Base-by-base conservation (phyloP, 768 basidiomycete genomes). In the Tricholoma bakamatsutake region DNA sequence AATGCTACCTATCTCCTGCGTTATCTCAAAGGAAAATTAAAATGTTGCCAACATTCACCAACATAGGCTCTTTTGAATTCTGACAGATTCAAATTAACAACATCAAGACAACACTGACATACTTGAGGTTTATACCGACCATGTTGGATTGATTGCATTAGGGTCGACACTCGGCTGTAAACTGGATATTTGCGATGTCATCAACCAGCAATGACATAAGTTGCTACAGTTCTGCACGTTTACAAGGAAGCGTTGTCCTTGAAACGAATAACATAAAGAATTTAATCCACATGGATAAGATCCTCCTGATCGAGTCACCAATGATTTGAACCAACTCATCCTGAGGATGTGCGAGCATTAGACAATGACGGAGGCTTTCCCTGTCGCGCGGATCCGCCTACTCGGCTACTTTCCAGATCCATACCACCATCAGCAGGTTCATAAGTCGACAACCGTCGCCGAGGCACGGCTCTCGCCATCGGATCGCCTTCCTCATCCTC, bases 401-500 rank as follows among this genome's bases (percentile, higher is more conserved):
- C 45, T 21, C 52, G 56, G 43, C 73, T 73, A 50, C 72, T 71
- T 61, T 83, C 81, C 33, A 80, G 57, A 62, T 83, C 80, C 64
- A 81, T 68, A 1, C 63, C 62, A 17, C 74, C 75, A 11, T 84
- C 77, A 4, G 68, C 66, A 24, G 73, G 72, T 57, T 84, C 80
- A 59, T 73, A 82, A 21, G 76, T 77, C 5, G 83, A 82, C 47
- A 81, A 63, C 51, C 80, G 69, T 21, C 77, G 64, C 18, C 63
- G 59, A 4, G 58, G 62, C 15, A 56, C 62, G 21, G 54, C 50
- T 43, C 56, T 50, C 30, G 55, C 39, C 11, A 8, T 17, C 15
- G 58, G 34, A 50, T 55, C 40, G 30, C 52, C 49, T 18, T 63
- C 53, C 12, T 63, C 61, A 24, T 70, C 66, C 50, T 59, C 57